A percentile compares a stretch with the other conserved stretches of the same genome.
These are phyloP conservation scores for Puccinia novopanici DNA, from an alignment of 1,284 basidiomycete genomes.

Conservation along the genomic window DNA sequence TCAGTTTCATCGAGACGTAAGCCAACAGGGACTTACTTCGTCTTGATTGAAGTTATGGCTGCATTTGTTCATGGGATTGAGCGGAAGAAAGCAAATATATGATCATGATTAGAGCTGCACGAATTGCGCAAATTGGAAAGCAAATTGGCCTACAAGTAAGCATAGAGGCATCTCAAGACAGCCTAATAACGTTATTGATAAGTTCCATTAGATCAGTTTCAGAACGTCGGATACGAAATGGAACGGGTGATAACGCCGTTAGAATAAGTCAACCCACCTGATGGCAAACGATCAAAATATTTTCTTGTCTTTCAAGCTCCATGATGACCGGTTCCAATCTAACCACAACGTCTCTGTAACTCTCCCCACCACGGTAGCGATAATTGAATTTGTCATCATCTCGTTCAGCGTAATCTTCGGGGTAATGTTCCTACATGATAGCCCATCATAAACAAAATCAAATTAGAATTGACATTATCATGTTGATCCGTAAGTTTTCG, in stretches of 20 bases:
- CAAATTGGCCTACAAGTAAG: constrained; percentile 54
- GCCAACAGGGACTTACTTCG: constrained; percentile 62
- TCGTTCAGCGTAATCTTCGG: constrained; percentile 96
- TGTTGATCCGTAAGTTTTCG: too few relatives aligned
- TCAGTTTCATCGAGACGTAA: background rate
- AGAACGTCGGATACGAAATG: background rate
- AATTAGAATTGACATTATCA: too few relatives aligned
- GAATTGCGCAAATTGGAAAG: background rate
- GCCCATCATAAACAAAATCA: too few relatives aligned
- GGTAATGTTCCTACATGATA: constrained; percentile 59
- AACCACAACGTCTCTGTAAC: constrained; percentile 86
- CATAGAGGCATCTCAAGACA: constrained; percentile 78
- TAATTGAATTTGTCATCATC: constrained; percentile 99
- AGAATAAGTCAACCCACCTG: constrained; percentile 63
- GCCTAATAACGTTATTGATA: constrained; percentile 57
- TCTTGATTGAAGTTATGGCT: constrained; percentile 80
- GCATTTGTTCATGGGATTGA: background rate
- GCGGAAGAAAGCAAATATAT: background rate
- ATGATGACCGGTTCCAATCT: constrained; percentile 97
- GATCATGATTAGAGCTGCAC: background rate
- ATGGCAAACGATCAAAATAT: constrained; percentile 94
- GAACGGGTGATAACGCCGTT: background rate
- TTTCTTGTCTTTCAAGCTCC: constrained; percentile 96
- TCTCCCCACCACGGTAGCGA: constrained; percentile 77
- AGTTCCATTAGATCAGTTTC: background rate